phyloP scores from a whole-genome alignment of 2,329 filamentous ascomycete genomes.

The Sarocladiaceae sp. region DNA sequence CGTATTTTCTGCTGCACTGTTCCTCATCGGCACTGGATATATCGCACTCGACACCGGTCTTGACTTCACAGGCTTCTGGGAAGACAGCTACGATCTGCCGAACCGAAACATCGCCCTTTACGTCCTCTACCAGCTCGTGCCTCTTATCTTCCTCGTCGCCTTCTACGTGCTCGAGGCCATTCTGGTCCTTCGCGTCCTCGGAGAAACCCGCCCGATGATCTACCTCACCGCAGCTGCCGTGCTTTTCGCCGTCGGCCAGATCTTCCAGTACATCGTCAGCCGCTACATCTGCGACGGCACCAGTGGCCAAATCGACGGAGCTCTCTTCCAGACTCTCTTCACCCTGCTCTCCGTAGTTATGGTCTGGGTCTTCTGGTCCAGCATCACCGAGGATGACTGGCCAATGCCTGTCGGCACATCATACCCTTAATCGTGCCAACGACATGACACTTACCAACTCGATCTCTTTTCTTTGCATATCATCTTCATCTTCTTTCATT shows the following conservation, averaged over 20 bases:
- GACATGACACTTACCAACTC: background rate
- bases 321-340: constrained; percentile 90
- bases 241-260: constrained; percentile 85
- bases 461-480: constrained; percentile 9
- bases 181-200: constrained; percentile 80
- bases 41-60: constrained; percentile 93
- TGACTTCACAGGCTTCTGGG: constrained; percentile 76
- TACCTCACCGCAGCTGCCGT: constrained; percentile 72
- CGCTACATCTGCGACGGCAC: constrained; percentile 84
- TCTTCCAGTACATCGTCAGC: constrained; percentile 96
- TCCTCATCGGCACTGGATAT: constrained; percentile 91
- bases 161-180: constrained; percentile 83
- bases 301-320: constrained; percentile 81
- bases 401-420: constrained; percentile 50
- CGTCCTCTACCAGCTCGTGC: constrained; percentile 86
- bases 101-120: constrained; percentile 84
- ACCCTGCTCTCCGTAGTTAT: constrained; percentile 77
- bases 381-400: constrained; percentile 99
- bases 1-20: constrained; percentile 59
- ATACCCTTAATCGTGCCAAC: constrained; percentile 28
- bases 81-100: constrained; percentile 51
- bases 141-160: constrained; percentile 81
- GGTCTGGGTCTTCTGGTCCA: constrained; percentile 97
- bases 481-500: constrained; percentile 10
- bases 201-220: constrained; percentile 88